These are phyloP conservation scores for Knoxdaviesia proteae DNA, from an alignment of 2,329 filamentous ascomycete species.

Conservation along the genomic window DNA sequence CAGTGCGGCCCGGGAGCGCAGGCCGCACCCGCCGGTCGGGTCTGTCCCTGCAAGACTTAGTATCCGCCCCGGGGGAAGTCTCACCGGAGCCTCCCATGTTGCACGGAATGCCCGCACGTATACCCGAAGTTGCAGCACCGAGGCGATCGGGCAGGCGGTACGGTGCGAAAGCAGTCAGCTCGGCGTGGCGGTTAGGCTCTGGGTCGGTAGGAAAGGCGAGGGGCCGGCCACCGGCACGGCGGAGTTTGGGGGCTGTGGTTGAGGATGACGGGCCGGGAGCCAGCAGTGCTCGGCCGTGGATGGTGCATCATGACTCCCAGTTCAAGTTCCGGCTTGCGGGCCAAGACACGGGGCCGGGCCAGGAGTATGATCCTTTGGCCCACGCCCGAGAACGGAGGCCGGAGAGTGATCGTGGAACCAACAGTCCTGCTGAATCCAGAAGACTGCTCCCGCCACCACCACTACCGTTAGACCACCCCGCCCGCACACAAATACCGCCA, in stretches of 20 bases:
- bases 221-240: slow-evolving; percentile 44
- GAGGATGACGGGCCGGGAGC: background rate
- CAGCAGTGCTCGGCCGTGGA: background rate
- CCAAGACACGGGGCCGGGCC: slow-evolving; percentile 15
- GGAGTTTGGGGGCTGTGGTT: background rate
- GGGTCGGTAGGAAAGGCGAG: slow-evolving; percentile 39
- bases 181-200: slow-evolving; percentile 46
- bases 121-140: slow-evolving; percentile 30
- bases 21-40: background rate
- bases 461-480: too few species aligned
- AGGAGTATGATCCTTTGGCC: slow-evolving; percentile 10
- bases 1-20: background rate
- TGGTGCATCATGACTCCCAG: background rate
- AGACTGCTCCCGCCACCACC: too few species aligned
- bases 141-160: slow-evolving; percentile 27
- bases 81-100: slow-evolving; percentile 56
- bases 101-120: slow-evolving; percentile 52
- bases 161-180: slow-evolving; percentile 69
- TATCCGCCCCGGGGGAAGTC: background rate
- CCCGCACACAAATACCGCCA: too few species aligned
- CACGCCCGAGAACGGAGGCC: too few species aligned
- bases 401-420: too few species aligned
- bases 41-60: background rate
- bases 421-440: too few species aligned
- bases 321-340: background rate